phyloP scores from a whole-genome alignment of 139 green algal genomes.

The Chlorella sorokiniana region DNA sequence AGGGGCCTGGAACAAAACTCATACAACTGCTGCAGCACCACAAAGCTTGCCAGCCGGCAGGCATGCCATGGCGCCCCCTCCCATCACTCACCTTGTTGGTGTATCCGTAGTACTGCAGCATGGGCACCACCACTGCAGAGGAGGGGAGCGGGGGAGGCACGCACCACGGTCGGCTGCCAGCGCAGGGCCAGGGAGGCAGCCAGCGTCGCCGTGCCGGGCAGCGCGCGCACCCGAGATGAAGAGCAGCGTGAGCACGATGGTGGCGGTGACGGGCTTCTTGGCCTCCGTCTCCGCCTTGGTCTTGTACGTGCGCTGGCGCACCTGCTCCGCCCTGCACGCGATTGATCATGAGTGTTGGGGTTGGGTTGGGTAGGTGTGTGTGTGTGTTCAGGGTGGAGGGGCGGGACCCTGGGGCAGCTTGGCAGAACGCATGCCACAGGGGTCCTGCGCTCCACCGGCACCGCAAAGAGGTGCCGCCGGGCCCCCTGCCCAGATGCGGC shows the following conservation, averaged over 20 bases:
- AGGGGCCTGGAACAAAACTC: neutral
- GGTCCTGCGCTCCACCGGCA: too few relatives aligned
- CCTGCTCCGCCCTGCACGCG: conserved; percentile 57
- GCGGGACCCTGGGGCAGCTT: too few relatives aligned
- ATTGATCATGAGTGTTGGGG: too few relatives aligned
- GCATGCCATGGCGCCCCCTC: neutral
- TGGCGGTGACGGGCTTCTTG: conserved; percentile 75
- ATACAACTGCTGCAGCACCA: too few relatives aligned
- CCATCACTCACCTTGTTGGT: conserved; percentile 17
- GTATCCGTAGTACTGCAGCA: conserved; percentile 81
- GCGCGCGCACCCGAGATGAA: conserved; percentile 73
- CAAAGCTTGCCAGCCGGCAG: neutral
- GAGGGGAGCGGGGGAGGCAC: too few relatives aligned
- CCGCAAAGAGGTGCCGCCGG: neutral
- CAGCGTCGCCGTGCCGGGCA: neutral
- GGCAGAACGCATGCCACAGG: neutral
- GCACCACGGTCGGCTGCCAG: too few relatives aligned
- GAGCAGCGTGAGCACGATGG: conserved; percentile 90
- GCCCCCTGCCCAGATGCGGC: neutral
- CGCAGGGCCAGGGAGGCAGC: too few relatives aligned
- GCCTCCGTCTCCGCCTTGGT: conserved; percentile 90
- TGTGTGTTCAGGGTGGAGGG: too few relatives aligned
- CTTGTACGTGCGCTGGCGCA: conserved; percentile 80
- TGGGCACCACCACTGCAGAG: conserved; percentile 87
- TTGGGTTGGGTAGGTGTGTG: too few relatives aligned